Evolutionary conservation across 495 filamentous ascomycete genomes (phyloP).

Genomic region (Thermothielavioides terrestris): DNA sequence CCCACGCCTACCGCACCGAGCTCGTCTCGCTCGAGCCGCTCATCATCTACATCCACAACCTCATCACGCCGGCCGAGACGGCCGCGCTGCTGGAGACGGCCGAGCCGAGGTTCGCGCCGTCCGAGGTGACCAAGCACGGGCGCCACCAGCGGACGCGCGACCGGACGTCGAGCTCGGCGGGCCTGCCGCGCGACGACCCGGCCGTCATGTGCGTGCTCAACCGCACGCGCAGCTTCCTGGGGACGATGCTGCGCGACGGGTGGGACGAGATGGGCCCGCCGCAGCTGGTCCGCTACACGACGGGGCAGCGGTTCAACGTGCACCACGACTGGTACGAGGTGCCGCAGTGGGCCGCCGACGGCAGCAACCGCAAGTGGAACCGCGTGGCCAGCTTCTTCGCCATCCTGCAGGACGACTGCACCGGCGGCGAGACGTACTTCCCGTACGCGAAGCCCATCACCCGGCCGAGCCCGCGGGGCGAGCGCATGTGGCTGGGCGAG

Average conservation of each 20-base stretch:
- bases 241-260: slow-evolving; percentile 34
- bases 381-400: slow-evolving; percentile 42
- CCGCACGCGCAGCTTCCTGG: slow-evolving; percentile 35
- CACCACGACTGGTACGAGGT: slow-evolving; percentile 42
- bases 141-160: slow-evolving; percentile 26
- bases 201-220: slow-evolving; percentile 35
- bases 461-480: slow-evolving; percentile 12
- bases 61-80: slow-evolving; percentile 32
- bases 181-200: slow-evolving; percentile 32
- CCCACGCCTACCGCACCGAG: slow-evolving; percentile 33
- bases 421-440: slow-evolving; percentile 41
- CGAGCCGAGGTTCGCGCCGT: slow-evolving; percentile 33
- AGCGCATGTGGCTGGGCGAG: slow-evolving; percentile 16
- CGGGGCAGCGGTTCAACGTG: slow-evolving; percentile 37
- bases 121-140: slow-evolving; percentile 32
- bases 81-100: slow-evolving; percentile 29
- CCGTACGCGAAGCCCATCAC: slow-evolving; percentile 30
- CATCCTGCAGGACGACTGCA: slow-evolving; percentile 35
- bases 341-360: slow-evolving; percentile 20
- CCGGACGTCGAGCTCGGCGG: slow-evolving; percentile 39
- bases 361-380: slow-evolving; percentile 29
- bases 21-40: slow-evolving; percentile 40
- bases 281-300: slow-evolving; percentile 41
- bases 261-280: slow-evolving; percentile 42
- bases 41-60: slow-evolving; percentile 38